phyloP scores from a whole-genome alignment of 2,329 filamentous ascomycete genomes.

The Teratosphaeria pseudoeucalypti region DNA sequence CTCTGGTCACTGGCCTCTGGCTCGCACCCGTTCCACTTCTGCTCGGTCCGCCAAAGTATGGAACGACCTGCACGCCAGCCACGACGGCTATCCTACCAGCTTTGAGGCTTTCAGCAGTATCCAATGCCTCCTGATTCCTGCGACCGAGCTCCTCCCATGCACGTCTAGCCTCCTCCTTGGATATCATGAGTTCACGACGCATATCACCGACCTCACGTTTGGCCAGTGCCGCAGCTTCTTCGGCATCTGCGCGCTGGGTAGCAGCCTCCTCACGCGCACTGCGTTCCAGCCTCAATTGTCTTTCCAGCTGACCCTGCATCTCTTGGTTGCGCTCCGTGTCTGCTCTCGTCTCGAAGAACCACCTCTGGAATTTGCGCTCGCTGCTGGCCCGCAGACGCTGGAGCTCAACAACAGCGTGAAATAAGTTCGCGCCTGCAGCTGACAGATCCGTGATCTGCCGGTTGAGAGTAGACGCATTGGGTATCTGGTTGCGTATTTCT shows the following conservation, averaged over 20 bases:
- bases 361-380: constrained; percentile 93
- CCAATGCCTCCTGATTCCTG: constrained; percentile 84
- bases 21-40: constrained; percentile 31
- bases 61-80: constrained; percentile 88
- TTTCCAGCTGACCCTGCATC: constrained; percentile 68
- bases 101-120: constrained; percentile 73
- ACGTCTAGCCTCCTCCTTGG: constrained; percentile 86
- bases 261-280: constrained; percentile 58
- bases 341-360: constrained; percentile 90
- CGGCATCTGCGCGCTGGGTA: constrained; percentile 15
- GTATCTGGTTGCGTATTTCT: constrained; percentile 64
- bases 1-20: constrained; percentile 29
- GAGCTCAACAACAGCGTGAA: constrained; percentile 93
- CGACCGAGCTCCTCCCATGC: constrained; percentile 96
- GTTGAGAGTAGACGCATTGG: constrained; percentile 76
- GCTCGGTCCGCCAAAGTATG: constrained; percentile 31
- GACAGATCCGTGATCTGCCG: constrained; percentile 96
- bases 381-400: constrained; percentile 89
- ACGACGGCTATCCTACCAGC: constrained; percentile 81
- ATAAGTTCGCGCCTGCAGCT: constrained; percentile 89
- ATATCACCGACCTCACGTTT: constrained; percentile 59
- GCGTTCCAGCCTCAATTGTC: constrained; percentile 63
- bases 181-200: constrained; percentile 85
- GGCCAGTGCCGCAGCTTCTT: constrained; percentile 16
- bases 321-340: constrained; percentile 82